Evolutionary conservation across 352 stramenopile species (phyloP), one percentile per base, ranked within the genome.

Genomic region (Phytophthora uliginosa): DNA sequence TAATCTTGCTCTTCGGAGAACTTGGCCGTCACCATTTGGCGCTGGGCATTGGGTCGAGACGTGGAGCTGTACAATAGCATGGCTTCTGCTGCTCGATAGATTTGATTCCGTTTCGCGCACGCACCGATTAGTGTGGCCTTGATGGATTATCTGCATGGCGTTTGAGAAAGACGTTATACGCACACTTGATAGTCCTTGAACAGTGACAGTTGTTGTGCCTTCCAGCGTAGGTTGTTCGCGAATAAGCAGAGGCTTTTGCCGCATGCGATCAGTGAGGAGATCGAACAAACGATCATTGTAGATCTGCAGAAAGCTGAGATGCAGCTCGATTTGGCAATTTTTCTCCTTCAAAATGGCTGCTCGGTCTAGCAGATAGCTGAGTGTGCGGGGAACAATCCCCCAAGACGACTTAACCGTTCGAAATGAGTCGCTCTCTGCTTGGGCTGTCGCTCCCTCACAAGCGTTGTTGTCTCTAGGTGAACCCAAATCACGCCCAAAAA

Each of bases 241-340:
- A 34, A 96, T 61, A 22, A 91, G 58, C 18, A 96, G 73, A n/a
- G 89, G 87, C 28, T 90, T 91, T 22, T 94, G 85, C 17, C 84
- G 69, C 51, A 79, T 78, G 0, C 82, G 81, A 54, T 95, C 87
- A 0, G 83, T 90, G 45, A 99, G 79, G 12, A 99, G 76, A 63
- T 98, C 97, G 58, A 94, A 95, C 15, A 99, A 91, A 12, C 84
- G 84, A 63, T 99, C 98, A 62, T 99, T 98, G 87, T 99, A 98
- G 51, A 99, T 95, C 73, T 99, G 95, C 24, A 99, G 70, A 63
- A 98, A 98, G 63, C 88, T 96, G 59, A 93, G 85, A 8, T 89
- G 79, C 42, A 98, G 53, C 22, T 85, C 59, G 13, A 93, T 76
- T 20, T 71, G 53, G 6, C 61, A 64, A 2, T 74, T 59, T 2